A percentile compares a stretch with the other conserved stretches of the same genome.
These are phyloP conservation scores for Tuber melanosporum DNA, from an alignment of 495 filamentous ascomycete genomes.

Conservation along the genomic window DNA sequence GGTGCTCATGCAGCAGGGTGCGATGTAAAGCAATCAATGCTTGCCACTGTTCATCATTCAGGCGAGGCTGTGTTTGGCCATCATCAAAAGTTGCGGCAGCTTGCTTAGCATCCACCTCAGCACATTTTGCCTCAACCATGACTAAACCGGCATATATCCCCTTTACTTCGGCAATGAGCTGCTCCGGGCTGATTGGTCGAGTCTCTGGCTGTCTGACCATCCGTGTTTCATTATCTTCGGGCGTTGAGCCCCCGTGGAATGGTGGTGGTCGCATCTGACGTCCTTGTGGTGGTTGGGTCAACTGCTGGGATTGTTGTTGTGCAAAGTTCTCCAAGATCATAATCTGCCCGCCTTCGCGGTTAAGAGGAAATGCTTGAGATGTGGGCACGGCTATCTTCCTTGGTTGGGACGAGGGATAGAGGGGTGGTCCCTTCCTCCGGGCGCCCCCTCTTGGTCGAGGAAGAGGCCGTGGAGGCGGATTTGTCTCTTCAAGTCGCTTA, in stretches of 20 bases:
- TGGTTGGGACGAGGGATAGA: background rate
- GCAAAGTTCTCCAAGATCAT: slow-evolving; percentile 30
- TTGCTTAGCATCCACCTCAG: slow-evolving; percentile 62
- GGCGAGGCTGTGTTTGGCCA: slow-evolving; percentile 42
- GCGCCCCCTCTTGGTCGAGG: slow-evolving; percentile 8
- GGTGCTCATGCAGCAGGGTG: slow-evolving; percentile 68
- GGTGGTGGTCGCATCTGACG: background rate
- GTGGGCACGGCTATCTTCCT: background rate
- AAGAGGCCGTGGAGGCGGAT: background rate
- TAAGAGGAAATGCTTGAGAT: background rate
- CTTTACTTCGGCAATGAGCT: slow-evolving; percentile 64
- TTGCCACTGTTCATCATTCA: slow-evolving; percentile 64
- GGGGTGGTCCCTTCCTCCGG: slow-evolving; percentile 3
- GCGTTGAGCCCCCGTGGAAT: slow-evolving; percentile 10
- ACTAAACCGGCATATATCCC: slow-evolving; percentile 69
- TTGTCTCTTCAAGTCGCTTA: slow-evolving; percentile 23
- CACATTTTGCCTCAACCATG: slow-evolving; percentile 74
- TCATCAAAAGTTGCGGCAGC: slow-evolving; percentile 45
- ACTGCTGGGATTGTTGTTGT: slow-evolving; percentile 18
- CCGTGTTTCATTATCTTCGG: slow-evolving; percentile 21
- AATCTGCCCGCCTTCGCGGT: slow-evolving; percentile 23
- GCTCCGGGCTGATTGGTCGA: slow-evolving; percentile 63
- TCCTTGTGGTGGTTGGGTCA: slow-evolving; percentile 4
- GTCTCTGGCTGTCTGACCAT: slow-evolving; percentile 47
- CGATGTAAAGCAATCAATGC: slow-evolving; percentile 64